These are phyloP conservation scores for Blastobotrys aristatus DNA, from an alignment of 1,139 yeast genomes.

Conservation along the genomic window DNA sequence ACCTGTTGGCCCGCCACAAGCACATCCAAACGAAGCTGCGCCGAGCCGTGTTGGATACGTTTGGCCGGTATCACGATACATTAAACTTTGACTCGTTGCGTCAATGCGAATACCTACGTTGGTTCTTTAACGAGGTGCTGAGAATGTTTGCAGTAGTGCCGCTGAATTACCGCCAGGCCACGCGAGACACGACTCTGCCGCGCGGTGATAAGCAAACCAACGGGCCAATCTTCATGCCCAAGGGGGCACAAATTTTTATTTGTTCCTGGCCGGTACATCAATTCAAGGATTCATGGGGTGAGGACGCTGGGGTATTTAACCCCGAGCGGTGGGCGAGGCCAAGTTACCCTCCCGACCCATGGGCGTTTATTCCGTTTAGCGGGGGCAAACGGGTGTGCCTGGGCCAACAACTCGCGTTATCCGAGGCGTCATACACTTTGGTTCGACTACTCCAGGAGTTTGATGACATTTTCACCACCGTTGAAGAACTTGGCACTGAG, in stretches of 20 bases:
- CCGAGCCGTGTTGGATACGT: slow-evolving; percentile 25
- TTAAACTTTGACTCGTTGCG: slow-evolving; percentile 40
- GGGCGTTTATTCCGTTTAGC: slow-evolving; percentile 53
- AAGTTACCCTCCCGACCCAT: slow-evolving; percentile 25
- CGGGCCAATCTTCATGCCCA: slow-evolving; percentile 42
- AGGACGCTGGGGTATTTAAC: slow-evolving; percentile 42
- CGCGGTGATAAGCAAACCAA: slow-evolving; percentile 37
- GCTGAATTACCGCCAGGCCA: slow-evolving; percentile 46
- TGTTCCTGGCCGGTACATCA: slow-evolving; percentile 44
- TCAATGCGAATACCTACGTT: slow-evolving; percentile 44
- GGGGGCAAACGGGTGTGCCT: slow-evolving; percentile 59
- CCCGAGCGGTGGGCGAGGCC: slow-evolving; percentile 47
- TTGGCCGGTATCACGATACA: slow-evolving; percentile 24
- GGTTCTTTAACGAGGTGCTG: slow-evolving; percentile 46
- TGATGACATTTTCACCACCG: slow-evolving; percentile 17
- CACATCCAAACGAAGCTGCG: slow-evolving; percentile 30
- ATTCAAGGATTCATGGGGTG: slow-evolving; percentile 41
- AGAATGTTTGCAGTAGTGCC: slow-evolving; percentile 54
- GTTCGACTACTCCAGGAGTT: slow-evolving; percentile 42
- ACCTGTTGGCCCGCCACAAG: slow-evolving; percentile 45
- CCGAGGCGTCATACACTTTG: slow-evolving; percentile 43
- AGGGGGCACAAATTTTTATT: slow-evolving; percentile 45
- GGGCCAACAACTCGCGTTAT: slow-evolving; percentile 56
- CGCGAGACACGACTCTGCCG: slow-evolving; percentile 32
- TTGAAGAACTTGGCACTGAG: background rate